Conservation (phyloP, 306 rosid species). For the Cucurbita ficifolia region DNA sequence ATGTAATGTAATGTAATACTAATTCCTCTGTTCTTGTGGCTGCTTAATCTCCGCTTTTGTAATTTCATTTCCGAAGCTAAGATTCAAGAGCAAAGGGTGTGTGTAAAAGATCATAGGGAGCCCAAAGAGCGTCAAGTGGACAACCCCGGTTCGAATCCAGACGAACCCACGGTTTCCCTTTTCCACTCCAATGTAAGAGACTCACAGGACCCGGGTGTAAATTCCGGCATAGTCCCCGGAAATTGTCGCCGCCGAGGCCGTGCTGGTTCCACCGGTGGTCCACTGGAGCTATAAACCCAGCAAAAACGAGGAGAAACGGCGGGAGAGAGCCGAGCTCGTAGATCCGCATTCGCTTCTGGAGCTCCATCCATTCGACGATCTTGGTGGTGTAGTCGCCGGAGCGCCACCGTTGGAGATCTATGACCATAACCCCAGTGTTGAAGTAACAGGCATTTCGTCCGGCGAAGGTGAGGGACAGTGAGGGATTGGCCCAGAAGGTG, state of each 20-base stretch:
- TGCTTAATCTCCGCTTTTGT: too few relatives aligned
- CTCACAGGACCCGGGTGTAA: conserved; percentile 90
- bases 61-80: too few relatives aligned
- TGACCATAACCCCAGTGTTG: conserved; percentile 99
- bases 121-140: conserved; percentile 85
- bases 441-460: conserved; percentile 70
- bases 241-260: conserved; percentile 94
- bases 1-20: background rate
- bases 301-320: conserved; percentile 76
- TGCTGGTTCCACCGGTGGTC: conserved; percentile 96
- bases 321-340: conserved; percentile 87
- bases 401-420: conserved; percentile 62
- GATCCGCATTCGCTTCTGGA: conserved; percentile 90
- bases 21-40: background rate
- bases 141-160: conserved; percentile 74
- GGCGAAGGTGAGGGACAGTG: conserved; percentile 53
- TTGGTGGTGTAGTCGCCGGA: conserved; percentile 54
- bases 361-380: conserved; percentile 96
- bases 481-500: conserved; percentile 74
- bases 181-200: conserved; percentile 92
- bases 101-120: conserved; percentile 67
- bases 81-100: conserved; percentile 53
- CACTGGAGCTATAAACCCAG: conserved; percentile 62
- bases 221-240: conserved; percentile 62
- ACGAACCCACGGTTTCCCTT: conserved; percentile 92